Base-by-base conservation (phyloP, 106 monocot genomes). In the Platanthera guangdongensis region DNA sequence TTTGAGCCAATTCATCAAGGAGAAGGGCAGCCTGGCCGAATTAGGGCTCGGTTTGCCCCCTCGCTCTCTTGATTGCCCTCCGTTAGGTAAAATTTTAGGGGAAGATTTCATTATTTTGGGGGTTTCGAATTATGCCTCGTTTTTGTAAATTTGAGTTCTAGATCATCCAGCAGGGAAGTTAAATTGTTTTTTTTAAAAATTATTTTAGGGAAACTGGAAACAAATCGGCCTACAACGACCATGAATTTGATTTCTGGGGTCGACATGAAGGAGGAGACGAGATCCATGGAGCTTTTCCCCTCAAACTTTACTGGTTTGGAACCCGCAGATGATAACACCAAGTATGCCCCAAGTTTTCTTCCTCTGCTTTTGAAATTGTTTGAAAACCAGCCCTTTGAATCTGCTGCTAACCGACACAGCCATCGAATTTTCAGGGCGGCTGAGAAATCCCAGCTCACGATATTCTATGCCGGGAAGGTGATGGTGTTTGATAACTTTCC, bases 381-480 rank as follows among this genome's bases (percentile, higher is more conserved):
- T 7, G 8, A 32, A 2, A 25, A 57, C 57, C 57, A 25, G 25
- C 25, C 48, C 15, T 72, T 50, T 25, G n/a, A 0, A 1, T n/a
- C 9, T 72, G 6, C 4, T 51, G 21, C 47, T 30, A 3, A 50
- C 14, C 30, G 7, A 8, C n/a, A 5, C 14, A 3, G 5, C 49
- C 2, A 48, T 19, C 39, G 19, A 1, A 5, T 64, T 70, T 72
- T n/a, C 21, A 79, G 79, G 65, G 53, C 47, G 47, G 4, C 47
- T 15, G 82, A 76, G 51, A 73, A 67, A 10, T 47, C 72, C 18
- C 85, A 79, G 74, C 67, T 91, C 76, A 91, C 91, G 0, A 88
- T 91, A 50, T 88, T 91, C 64, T 91, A 91, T n/a, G 82, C 64
- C 1, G 91, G 88, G 19, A 88, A 81, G 74, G 88, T 91, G 53